Evolutionary conservation across 345 rosid genomes (phyloP).

Genomic region (Viola odorata): DNA sequence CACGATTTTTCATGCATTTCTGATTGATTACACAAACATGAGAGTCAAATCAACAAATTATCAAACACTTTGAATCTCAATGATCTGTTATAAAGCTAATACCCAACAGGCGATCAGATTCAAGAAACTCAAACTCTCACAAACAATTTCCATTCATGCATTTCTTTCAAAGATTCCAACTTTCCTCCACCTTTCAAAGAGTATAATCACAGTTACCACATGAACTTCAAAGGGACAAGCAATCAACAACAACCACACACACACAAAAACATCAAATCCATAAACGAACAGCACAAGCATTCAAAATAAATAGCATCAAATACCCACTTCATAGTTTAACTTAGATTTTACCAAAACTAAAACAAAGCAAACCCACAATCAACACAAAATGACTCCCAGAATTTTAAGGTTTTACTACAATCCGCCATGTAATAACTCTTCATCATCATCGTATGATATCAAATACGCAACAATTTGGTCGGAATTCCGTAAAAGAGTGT

Average conservation of each 20-base stretch:
- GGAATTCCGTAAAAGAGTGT: constrained; percentile 9
- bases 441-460: constrained; percentile 9
- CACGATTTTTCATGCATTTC: constrained; percentile 4
- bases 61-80: not conserved
- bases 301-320: not conserved
- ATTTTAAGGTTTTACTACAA: constrained; percentile 12
- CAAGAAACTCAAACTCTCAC: not conserved
- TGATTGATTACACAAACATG: not conserved
- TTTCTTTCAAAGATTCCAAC: constrained; percentile 3
- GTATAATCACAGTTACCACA: constrained; percentile 13
- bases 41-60: not conserved
- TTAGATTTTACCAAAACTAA: constrained; percentile 5
- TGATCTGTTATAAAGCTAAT: constrained; percentile 1
- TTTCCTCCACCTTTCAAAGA: constrained; percentile 2
- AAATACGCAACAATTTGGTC: not conserved
- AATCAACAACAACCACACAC: not conserved
- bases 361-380: constrained; percentile 6
- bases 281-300: constrained; percentile 9
- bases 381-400: not conserved
- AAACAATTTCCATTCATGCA: not conserved
- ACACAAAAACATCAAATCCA: constrained; percentile 8
- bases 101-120: constrained; percentile 1
- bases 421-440: constrained; percentile 5
- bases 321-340: constrained; percentile 8
- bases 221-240: constrained; percentile 9